Evolutionary conservation across 2,329 filamentous ascomycete species (phyloP).

Genomic region (Trichoderma aggressivum): DNA sequence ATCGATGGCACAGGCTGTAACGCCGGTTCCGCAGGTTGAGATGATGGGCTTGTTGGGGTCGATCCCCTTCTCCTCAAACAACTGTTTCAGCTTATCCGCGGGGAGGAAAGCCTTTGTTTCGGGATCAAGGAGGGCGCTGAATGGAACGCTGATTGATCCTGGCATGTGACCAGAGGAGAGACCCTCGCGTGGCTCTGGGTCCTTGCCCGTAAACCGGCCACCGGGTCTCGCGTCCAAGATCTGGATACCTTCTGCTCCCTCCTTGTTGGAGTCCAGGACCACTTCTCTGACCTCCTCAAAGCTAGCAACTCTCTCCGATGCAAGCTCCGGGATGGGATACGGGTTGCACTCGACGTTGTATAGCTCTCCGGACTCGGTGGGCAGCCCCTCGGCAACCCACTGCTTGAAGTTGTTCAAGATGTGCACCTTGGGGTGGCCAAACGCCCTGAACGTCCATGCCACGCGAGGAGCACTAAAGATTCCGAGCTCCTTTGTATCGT

Average conservation of each 20-base stretch:
- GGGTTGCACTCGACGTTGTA: conserved; percentile 63
- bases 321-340: conserved; percentile 62
- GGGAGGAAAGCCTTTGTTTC: conserved; percentile 77
- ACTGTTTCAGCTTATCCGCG: conserved; percentile 63
- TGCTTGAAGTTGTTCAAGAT: conserved; percentile 91
- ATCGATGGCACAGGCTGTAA: conserved; percentile 89
- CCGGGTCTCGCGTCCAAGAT: conserved; percentile 81
- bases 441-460: conserved; percentile 87
- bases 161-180: conserved; percentile 91
- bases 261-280: conserved; percentile 72
- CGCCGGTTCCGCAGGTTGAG: conserved; percentile 86
- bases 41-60: conserved; percentile 79
- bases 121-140: conserved; percentile 75
- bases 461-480: conserved; percentile 94
- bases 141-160: conserved; percentile 77
- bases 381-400: conserved; percentile 83
- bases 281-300: conserved; percentile 83
- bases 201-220: conserved; percentile 77
- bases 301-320: conserved; percentile 63
- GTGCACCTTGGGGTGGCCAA: conserved; percentile 86
- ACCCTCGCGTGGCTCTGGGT: conserved; percentile 81
- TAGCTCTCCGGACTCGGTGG: conserved; percentile 75
- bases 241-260: conserved; percentile 78
- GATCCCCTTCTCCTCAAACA: conserved; percentile 78
- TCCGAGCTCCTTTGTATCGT: conserved; percentile 85